These are phyloP conservation scores for Casaregolazyma lundiana DNA, from an alignment of 1,139 yeast genomes.

Conservation along the genomic window DNA sequence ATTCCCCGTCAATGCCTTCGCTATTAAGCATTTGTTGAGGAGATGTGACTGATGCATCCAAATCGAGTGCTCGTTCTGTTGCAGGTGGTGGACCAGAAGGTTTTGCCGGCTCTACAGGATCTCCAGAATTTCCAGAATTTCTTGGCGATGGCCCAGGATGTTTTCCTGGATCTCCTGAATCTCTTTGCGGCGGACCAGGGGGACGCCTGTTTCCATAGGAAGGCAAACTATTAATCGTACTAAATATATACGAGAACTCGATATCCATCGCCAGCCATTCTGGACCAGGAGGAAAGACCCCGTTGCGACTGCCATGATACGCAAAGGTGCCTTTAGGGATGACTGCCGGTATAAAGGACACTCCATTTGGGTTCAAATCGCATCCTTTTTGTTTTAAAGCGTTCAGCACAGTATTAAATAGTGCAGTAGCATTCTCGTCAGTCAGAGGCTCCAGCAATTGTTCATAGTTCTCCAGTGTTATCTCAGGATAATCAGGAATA, in stretches of 20 bases:
- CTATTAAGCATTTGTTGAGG: no score
- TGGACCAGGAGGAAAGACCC: constrained; percentile 38
- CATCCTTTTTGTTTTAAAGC: constrained; percentile 48
- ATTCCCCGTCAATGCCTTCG: no score
- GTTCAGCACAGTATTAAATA: constrained; percentile 49
- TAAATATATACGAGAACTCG: constrained; percentile 51
- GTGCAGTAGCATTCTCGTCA: constrained; percentile 45
- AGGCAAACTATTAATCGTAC: constrained; percentile 16
- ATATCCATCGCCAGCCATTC: constrained; percentile 60
- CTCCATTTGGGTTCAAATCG: constrained; percentile 49
- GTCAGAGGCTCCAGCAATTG: constrained; percentile 33
- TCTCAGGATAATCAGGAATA: not conserved
- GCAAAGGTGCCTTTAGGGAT: constrained; percentile 52
- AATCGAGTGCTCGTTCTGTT: no score
- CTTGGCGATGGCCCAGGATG: no score
- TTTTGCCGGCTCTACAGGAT: no score
- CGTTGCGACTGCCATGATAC: constrained; percentile 42
- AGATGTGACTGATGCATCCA: no score
- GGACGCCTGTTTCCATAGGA: no score
- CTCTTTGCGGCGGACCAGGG: no score
- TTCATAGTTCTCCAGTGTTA: constrained; percentile 8
- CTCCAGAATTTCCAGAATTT: no score
- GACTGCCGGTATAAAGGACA: constrained; percentile 51
- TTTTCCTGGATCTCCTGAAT: no score
- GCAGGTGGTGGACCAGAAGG: no score